Percentiles rank a stretch among this genome's conserved stretches.
phyloP scores from a whole-genome alignment of 257 asterid species.

The Nicotiana knightiana region DNA sequence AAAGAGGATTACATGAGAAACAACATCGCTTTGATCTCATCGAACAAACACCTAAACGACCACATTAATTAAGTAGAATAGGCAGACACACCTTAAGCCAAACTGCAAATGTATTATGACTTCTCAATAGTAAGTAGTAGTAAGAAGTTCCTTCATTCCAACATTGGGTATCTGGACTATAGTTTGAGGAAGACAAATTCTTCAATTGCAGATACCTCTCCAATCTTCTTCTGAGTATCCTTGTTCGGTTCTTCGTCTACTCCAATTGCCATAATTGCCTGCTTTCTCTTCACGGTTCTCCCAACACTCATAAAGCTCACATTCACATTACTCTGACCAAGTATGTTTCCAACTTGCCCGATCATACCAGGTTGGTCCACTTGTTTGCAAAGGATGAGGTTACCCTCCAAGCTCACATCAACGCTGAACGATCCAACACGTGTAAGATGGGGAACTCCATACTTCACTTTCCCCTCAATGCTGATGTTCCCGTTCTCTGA shows the following conservation, averaged over 20 bases:
- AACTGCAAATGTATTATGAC: neutral
- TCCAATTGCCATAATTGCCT: slow-evolving; percentile 95
- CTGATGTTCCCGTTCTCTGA: slow-evolving; percentile 60
- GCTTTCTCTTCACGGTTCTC: slow-evolving; percentile 67
- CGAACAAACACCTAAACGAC: neutral
- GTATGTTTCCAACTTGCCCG: slow-evolving; percentile 79
- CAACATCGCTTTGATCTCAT: neutral
- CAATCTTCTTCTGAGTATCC: slow-evolving; percentile 73
- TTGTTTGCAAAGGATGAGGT: slow-evolving; percentile 75
- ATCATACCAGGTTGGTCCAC: slow-evolving; percentile 99
- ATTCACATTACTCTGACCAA: slow-evolving; percentile 72
- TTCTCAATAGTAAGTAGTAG: too few species aligned
- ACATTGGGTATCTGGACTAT: slow-evolving; percentile 11
- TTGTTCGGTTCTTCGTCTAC: slow-evolving; percentile 88
- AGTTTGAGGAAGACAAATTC: slow-evolving; percentile 86
- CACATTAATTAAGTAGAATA: neutral
- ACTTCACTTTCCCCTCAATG: slow-evolving; percentile 75
- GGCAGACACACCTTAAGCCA: neutral
- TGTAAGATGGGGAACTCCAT: slow-evolving; percentile 70
- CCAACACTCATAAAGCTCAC: slow-evolving; percentile 98
- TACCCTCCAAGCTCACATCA: slow-evolving; percentile 91
- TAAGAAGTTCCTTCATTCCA: neutral
- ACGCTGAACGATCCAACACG: slow-evolving; percentile 68
- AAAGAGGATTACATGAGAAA: neutral
- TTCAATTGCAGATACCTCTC: slow-evolving; percentile 73